Evolutionary conservation across 352 stramenopile species (phyloP).

Genomic region (Globisporangium rhizosaccharum): DNA sequence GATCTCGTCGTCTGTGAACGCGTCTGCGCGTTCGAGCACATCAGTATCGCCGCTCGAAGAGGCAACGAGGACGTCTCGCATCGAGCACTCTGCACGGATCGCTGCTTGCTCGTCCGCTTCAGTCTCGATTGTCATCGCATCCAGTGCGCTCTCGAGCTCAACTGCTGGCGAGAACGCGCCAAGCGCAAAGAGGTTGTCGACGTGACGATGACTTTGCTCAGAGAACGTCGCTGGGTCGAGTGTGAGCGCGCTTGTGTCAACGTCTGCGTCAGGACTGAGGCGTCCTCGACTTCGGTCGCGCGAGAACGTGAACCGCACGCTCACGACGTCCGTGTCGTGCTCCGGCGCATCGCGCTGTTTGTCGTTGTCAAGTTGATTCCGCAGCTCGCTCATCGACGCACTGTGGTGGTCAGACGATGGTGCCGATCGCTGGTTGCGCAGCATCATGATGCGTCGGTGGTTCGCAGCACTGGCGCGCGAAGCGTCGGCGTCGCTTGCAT

Average conservation of each 20-base stretch:
- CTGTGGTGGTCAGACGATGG: background rate
- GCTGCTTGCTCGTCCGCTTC: background rate
- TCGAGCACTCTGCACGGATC: background rate
- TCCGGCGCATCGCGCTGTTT: constrained; percentile 6
- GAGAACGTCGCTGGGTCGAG: background rate
- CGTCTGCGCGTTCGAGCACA: no score
- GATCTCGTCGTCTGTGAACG: constrained; percentile 1
- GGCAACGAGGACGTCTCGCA: no score
- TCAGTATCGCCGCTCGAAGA: no score
- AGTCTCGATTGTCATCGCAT: constrained; percentile 14
- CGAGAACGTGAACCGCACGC: no score
- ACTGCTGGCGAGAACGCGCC: constrained; percentile 49
- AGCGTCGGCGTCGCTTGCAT: background rate
- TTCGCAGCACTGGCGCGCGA: constrained; percentile 34
- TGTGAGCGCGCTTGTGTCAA: constrained; percentile 15
- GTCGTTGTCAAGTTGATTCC: constrained; percentile 5
- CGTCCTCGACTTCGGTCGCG: no score
- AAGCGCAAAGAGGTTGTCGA: constrained; percentile 20
- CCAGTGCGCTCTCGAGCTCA: constrained; percentile 42
- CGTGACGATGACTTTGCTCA: background rate
- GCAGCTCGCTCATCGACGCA: background rate
- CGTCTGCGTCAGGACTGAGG: background rate
- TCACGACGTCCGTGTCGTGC: constrained; percentile 17
- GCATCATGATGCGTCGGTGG: constrained; percentile 50
- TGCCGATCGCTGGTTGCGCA: constrained; percentile 32